Evolutionary conservation across 1,139 yeast genomes (phyloP), one percentile per base, ranked within the genome.

Genomic region (Saccharomyces hybrid): DNA sequence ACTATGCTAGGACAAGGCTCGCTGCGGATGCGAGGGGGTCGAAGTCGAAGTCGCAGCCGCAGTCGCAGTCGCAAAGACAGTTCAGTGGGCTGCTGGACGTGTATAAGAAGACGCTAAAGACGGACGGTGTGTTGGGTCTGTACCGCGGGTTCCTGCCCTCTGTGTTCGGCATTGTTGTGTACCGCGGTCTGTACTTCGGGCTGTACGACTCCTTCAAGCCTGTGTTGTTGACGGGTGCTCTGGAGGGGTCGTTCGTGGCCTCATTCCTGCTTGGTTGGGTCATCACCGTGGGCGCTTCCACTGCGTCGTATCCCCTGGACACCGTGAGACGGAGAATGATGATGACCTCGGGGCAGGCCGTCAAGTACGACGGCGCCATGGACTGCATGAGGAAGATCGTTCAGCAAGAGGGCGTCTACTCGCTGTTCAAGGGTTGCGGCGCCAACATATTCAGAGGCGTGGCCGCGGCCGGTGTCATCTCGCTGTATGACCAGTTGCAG

Each of bases 401-500:
- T 64, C 84, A 84, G 64, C 80, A 83, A 68, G 89, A 84, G 78
- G 90, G 91, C 77, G 72, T 80, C 66, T 68, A 71, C 60, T 82
- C 90, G 65, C 78, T 85, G 75, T 85, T 85, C 86, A 84, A 83
- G 82, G 91, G 91, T 74, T 84, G 88, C 75, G 90, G 87, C 78
- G 90, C 90, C 71, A 85, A 85, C 86, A 84, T 85, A 76, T 80
- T 85, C 75, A 84, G 90, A 80, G 89, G 89, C 81, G 88, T 85
- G 69, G 91, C 90, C 75, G 88, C 88, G 76, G 90, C 90, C 71
- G 89, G 88, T 82, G 91, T 84, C 65, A 82, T 84, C 73, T 84
- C 90, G 71, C 73, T 84, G 77, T 84, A 84, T 81, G 89, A 84
- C 76, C 86, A 84, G 78, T 78, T 84, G 76, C 89, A 84, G 78